Base-by-base conservation (phyloP, 1,284 basidiomycete genomes). In the Moniliophthora roreri region DNA sequence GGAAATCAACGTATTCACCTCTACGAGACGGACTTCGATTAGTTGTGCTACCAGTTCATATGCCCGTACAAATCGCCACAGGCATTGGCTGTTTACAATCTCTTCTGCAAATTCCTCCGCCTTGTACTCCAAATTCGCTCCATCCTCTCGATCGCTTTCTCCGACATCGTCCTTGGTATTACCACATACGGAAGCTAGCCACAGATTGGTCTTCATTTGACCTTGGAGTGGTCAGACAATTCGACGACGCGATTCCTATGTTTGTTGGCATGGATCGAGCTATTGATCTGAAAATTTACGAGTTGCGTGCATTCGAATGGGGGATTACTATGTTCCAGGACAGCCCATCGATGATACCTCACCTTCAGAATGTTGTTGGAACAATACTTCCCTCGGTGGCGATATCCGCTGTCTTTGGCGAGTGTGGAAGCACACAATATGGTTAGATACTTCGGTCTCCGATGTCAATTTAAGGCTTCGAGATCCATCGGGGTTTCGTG, bases 61-160 rank as follows among this genome's bases (percentile, higher is more conserved):
- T 46, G 44, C 13, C 44, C 44, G n/a, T 46, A 46, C 24, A 46
- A 46, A 18, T 46, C 44, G n/a, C 44, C 44, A 7, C 44, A 46
- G 24, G 5, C 44, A 11, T 46, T 21, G 44, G 4, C 18, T 11
- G 1, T 18, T 15, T 32, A 32, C 28, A 6, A 32, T 24, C 23
- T 16, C 28, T 9, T 15, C 11, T 15, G 16, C 24, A 23, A 46
- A 16, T 5, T 46, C 28, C 24, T n/a, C 15, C n/a, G 13, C 2
- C 24, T 46, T 15, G 8, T 6, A 16, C 4, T 4, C 13, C 8
- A 13, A 15, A 4, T 32, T 32, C 9, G 10, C 10, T 28, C 2
- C 26, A 6, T n/a, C n/a, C 28, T 11, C 28, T 11, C 28, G 28
- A 11, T 32, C 28, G 28, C 28, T 32, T 32, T 32, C 7, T 4